A percentile compares a stretch with the other conserved stretches of the same genome.
Evolutionary conservation across 208 protist species (phyloP).

Genomic region (Balamuthia mandrillaris): DNA sequence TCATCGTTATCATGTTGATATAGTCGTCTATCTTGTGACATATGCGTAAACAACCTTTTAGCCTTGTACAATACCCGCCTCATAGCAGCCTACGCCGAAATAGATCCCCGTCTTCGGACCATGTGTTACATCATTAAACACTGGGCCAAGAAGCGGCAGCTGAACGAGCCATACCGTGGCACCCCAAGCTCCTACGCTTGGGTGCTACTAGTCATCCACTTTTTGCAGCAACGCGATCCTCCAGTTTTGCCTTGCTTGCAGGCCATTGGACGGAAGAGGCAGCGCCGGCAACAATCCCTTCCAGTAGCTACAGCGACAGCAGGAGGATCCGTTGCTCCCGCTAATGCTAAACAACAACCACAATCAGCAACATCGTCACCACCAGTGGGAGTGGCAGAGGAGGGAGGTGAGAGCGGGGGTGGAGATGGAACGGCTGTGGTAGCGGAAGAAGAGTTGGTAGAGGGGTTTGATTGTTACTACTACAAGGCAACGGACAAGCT

Average conservation of each 20-base stretch:
- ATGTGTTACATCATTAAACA: slow-evolving; percentile 55
- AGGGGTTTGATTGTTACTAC: slow-evolving; percentile 61
- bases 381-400: neutral
- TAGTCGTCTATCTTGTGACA: slow-evolving; percentile 58
- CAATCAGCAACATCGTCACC: too few relatives aligned
- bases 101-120: slow-evolving; percentile 38
- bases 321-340: too few relatives aligned
- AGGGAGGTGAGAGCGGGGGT: neutral
- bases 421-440: too few relatives aligned
- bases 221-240: slow-evolving; percentile 40
- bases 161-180: slow-evolving; percentile 61
- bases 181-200: slow-evolving; percentile 61
- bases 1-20: neutral
- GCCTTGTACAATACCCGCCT: slow-evolving; percentile 29
- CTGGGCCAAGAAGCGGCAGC: slow-evolving; percentile 60
- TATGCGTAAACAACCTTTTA: slow-evolving; percentile 65
- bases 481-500: slow-evolving; percentile 40
- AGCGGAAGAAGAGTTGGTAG: slow-evolving; percentile 24
- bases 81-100: neutral
- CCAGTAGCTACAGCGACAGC: too few relatives aligned
- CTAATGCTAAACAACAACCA: too few relatives aligned
- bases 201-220: slow-evolving; percentile 59
- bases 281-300: too few relatives aligned
- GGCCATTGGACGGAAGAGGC: too few relatives aligned
- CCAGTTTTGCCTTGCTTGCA: slow-evolving; percentile 62